Evolutionary conservation across 768 basidiomycete genomes (phyloP).

Genomic region (Chalciporus pseudorubinellus): DNA sequence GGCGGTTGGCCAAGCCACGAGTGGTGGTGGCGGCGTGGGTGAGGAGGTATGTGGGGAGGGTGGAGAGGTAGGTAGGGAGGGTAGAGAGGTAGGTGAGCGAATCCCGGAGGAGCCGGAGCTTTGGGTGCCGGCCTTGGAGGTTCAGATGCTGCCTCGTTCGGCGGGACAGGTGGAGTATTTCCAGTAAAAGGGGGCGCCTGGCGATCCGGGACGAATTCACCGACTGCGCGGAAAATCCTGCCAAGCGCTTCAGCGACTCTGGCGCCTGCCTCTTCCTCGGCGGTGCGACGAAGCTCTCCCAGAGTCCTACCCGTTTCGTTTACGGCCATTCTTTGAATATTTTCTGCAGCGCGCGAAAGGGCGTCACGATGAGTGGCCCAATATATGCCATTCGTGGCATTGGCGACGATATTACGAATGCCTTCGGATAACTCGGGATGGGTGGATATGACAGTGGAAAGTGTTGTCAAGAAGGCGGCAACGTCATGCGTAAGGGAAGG

Average conservation of each 20-base stretch:
- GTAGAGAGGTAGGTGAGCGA: slow-evolving; percentile 16
- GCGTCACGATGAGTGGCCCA: slow-evolving; percentile 64
- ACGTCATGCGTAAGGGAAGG: slow-evolving; percentile 63
- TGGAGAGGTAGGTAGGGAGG: slow-evolving; percentile 5
- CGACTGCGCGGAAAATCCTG: slow-evolving; percentile 55
- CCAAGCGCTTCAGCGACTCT: slow-evolving; percentile 63
- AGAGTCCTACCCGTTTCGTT: slow-evolving; percentile 38
- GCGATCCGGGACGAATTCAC: slow-evolving; percentile 28
- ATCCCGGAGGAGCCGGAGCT: slow-evolving; percentile 8
- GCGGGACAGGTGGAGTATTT: not conserved
- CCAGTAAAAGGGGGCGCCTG: slow-evolving; percentile 6
- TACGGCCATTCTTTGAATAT: slow-evolving; percentile 47
- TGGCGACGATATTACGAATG: slow-evolving; percentile 60
- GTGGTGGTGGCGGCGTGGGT: slow-evolving; percentile 20
- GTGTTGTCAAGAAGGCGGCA: slow-evolving; percentile 53
- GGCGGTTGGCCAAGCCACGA: slow-evolving; percentile 24
- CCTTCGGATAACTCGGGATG: slow-evolving; percentile 74
- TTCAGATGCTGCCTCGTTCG: not conserved
- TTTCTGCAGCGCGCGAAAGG: slow-evolving; percentile 55
- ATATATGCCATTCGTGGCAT: slow-evolving; percentile 63
- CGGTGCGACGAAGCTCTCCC: slow-evolving; percentile 42
- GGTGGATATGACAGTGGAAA: slow-evolving; percentile 53
- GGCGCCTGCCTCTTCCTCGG: slow-evolving; percentile 65
- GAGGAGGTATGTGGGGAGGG: slow-evolving; percentile 4
- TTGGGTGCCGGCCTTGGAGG: slow-evolving; percentile 8